Percentiles rank a stretch among this genome's conserved stretches.
Evolutionary conservation across 176 grass and related monocot species (phyloP).

Genomic region (Carex pumila): DNA sequence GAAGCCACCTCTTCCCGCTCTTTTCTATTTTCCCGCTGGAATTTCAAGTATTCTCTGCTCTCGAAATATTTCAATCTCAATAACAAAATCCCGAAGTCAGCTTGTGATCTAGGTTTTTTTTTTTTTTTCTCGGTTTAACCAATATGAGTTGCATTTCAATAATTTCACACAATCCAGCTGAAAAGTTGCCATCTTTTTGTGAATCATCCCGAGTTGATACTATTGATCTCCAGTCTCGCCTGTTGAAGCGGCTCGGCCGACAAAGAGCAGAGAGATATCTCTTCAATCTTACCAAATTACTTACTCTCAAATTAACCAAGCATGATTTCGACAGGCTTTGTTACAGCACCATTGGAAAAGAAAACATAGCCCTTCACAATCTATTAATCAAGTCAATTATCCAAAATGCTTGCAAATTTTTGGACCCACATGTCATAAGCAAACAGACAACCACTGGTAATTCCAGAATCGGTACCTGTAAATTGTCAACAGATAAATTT

Average conservation of each 20-base stretch:
- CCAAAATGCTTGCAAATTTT: slow-evolving; percentile 24
- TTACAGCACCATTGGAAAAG: slow-evolving; percentile 39
- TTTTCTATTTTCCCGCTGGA: neutral
- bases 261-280: slow-evolving; percentile 47
- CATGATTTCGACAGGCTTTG: slow-evolving; percentile 53
- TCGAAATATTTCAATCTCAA: neutral
- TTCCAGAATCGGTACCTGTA: slow-evolving; percentile 34
- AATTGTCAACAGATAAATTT: slow-evolving; percentile 31
- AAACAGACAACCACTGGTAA: slow-evolving; percentile 49
- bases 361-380: slow-evolving; percentile 63
- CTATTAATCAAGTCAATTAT: slow-evolving; percentile 48
- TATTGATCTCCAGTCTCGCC: slow-evolving; percentile 42
- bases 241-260: slow-evolving; percentile 41
- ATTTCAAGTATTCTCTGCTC: neutral
- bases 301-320: slow-evolving; percentile 42
- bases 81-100: slow-evolving; percentile 1
- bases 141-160: slow-evolving; percentile 25
- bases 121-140: slow-evolving; percentile 12
- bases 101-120: slow-evolving; percentile 14
- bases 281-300: slow-evolving; percentile 36
- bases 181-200: slow-evolving; percentile 33
- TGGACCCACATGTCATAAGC: slow-evolving; percentile 15
- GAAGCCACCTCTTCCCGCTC: neutral
- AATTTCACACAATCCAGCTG: slow-evolving; percentile 3
- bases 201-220: slow-evolving; percentile 43